These are phyloP conservation scores for Coemansia reversa DNA, from an alignment of 192 early-diverging fungal species.

Conservation along the genomic window DNA sequence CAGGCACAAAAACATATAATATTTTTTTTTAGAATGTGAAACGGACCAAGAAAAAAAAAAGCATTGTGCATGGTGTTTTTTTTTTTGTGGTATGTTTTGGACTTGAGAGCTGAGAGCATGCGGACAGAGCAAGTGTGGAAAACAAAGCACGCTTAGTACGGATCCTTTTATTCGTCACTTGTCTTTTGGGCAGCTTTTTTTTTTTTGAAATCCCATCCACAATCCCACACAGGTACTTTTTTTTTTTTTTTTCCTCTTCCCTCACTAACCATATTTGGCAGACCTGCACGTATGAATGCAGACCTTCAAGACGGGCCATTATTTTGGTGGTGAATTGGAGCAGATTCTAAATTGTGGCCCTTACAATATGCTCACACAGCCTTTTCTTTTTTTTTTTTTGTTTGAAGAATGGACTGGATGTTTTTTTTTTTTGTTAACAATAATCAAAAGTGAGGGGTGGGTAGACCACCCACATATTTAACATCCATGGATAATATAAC, in stretches of 20 bases:
- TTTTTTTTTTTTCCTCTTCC: conserved; percentile 1
- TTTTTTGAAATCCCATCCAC: conserved; percentile 5
- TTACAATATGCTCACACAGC: background rate
- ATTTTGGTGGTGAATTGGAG: conserved; percentile 15
- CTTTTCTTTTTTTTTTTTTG: background rate
- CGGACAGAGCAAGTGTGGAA: background rate
- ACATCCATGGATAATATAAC: background rate
- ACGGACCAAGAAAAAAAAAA: background rate
- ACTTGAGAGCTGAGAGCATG: background rate
- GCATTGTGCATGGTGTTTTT: background rate
- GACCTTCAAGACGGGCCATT: conserved; percentile 11
- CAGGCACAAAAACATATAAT: too few species aligned
- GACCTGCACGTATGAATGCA: conserved; percentile 22
- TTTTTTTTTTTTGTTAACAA: background rate
- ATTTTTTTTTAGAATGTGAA: background rate
- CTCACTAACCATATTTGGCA: conserved; percentile 9
- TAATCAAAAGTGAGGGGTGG: background rate
- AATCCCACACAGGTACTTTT: background rate
- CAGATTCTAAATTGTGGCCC: conserved; percentile 10
- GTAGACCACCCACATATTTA: background rate
- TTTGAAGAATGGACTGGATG: conserved; percentile 1
- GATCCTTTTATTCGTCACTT: background rate
- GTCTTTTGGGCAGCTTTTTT: background rate
- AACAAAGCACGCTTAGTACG: background rate
- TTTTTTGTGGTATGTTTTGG: background rate